A percentile compares a stretch with the other conserved stretches of the same genome.
phyloP scores from a whole-genome alignment of 129 eudicot genomes.

The Escallonia herrerae region DNA sequence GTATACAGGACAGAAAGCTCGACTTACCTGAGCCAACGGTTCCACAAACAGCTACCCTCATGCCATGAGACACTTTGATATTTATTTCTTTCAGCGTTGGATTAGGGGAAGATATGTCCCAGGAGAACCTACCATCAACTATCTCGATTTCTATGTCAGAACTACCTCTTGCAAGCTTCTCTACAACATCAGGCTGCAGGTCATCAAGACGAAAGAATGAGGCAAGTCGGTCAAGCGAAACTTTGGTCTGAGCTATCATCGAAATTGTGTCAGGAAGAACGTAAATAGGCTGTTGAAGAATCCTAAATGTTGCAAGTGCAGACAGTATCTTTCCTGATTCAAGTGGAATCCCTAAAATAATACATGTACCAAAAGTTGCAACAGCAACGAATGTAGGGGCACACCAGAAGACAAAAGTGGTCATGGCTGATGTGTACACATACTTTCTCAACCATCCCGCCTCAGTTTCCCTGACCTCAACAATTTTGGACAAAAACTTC shows the following conservation, averaged over 20 bases:
- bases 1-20: constrained; percentile 66
- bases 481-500: constrained; percentile 40
- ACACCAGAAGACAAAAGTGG: constrained; percentile 55
- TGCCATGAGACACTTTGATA: constrained; percentile 52
- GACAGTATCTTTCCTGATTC: constrained; percentile 78
- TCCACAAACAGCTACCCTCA: constrained; percentile 87
- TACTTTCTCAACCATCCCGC: constrained; percentile 35
- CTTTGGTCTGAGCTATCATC: constrained; percentile 75
- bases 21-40: constrained; percentile 93
- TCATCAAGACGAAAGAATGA: constrained; percentile 63
- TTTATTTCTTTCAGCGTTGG: constrained; percentile 51
- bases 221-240: constrained; percentile 83
- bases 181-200: constrained; percentile 44
- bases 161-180: constrained; percentile 37
- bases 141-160: constrained; percentile 53
- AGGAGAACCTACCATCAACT: constrained; percentile 51
- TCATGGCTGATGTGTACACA: constrained; percentile 36
- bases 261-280: constrained; percentile 77
- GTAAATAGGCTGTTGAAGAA: constrained; percentile 81
- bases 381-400: constrained; percentile 77
- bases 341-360: constrained; percentile 68
- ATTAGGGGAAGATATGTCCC: constrained; percentile 49
- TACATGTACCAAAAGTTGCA: constrained; percentile 67
- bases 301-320: constrained; percentile 76
- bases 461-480: constrained; percentile 27